Conservation (phyloP, 805 yeast species). For the Barnettozyma salicaria region DNA sequence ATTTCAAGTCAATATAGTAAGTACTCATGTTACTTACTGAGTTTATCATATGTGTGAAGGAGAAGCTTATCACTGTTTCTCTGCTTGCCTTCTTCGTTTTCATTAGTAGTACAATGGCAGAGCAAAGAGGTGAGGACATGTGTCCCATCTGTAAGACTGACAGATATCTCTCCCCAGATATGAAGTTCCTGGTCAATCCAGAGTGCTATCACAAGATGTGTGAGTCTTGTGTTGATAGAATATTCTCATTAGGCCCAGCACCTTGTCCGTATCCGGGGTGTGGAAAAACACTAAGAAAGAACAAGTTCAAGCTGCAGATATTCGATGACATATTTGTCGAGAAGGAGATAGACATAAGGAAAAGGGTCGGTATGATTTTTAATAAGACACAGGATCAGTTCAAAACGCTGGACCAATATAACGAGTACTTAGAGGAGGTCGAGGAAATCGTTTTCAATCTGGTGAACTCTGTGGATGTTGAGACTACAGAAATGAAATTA, state of each 20-base stretch:
- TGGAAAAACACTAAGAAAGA: constrained; percentile 78
- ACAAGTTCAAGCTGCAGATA: constrained; percentile 84
- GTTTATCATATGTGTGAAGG: neutral
- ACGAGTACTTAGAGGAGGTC: constrained; percentile 74
- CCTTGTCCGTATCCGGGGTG: constrained; percentile 94
- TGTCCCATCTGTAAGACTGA: constrained; percentile 98
- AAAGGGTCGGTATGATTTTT: constrained; percentile 67
- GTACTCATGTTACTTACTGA: too few species aligned
- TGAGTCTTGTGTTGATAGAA: constrained; percentile 93
- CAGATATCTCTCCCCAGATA: constrained; percentile 86
- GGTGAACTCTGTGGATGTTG: constrained; percentile 62
- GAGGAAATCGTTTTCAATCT: constrained; percentile 78
- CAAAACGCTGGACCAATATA: constrained; percentile 49
- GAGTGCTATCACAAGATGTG: constrained; percentile 98
- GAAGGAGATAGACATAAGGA: constrained; percentile 85
- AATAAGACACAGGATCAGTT: constrained; percentile 80
- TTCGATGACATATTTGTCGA: constrained; percentile 90
- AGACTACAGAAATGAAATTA: constrained; percentile 58
- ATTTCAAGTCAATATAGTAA: too few species aligned
- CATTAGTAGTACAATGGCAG: constrained; percentile 1
- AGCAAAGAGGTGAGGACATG: constrained; percentile 51
- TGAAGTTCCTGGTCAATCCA: constrained; percentile 87
- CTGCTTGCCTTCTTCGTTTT: too few species aligned
- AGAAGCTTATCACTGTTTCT: neutral
- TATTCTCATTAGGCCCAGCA: constrained; percentile 91